A percentile compares a stretch with the other conserved stretches of the same genome.
phyloP scores from a whole-genome alignment of 352 stramenopile genomes.

The Phytophthora sp. region DNA sequence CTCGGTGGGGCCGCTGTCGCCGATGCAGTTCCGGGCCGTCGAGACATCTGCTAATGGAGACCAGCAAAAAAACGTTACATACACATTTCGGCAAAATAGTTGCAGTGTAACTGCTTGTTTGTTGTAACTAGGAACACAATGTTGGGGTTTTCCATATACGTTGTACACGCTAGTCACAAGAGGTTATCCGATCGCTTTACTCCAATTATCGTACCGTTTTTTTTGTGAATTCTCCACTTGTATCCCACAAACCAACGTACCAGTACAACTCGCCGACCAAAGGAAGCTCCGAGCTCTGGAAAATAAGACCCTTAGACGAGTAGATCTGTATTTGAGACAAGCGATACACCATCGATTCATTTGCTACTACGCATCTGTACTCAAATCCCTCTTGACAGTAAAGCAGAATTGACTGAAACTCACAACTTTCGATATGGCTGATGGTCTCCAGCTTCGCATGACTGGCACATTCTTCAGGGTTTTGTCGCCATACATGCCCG shows the following conservation, averaged over 20 bases:
- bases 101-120: no score
- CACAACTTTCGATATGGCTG: conserved; percentile 32
- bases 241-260: conserved; percentile 56
- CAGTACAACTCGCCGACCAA: conserved; percentile 59
- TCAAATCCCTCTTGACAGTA: conserved; percentile 33
- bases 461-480: conserved; percentile 9
- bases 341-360: conserved; percentile 22
- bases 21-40: not conserved
- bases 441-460: conserved; percentile 40
- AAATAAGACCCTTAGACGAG: conserved; percentile 44
- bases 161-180: no score
- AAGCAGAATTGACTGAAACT: conserved; percentile 46
- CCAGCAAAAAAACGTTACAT: no score
- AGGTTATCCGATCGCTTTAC: no score
- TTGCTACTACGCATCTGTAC: conserved; percentile 52
- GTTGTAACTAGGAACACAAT: no score
- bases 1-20: not conserved
- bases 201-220: no score
- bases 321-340: conserved; percentile 64
- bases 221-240: no score
- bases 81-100: no score
- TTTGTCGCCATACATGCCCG: conserved; percentile 27
- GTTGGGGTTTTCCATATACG: no score
- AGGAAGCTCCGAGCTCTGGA: conserved; percentile 34
- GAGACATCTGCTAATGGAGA: conserved; percentile 7